These are phyloP conservation scores for Polygonum aviculare DNA, from an alignment of 148 eudicot genomes.

Conservation along the genomic window DNA sequence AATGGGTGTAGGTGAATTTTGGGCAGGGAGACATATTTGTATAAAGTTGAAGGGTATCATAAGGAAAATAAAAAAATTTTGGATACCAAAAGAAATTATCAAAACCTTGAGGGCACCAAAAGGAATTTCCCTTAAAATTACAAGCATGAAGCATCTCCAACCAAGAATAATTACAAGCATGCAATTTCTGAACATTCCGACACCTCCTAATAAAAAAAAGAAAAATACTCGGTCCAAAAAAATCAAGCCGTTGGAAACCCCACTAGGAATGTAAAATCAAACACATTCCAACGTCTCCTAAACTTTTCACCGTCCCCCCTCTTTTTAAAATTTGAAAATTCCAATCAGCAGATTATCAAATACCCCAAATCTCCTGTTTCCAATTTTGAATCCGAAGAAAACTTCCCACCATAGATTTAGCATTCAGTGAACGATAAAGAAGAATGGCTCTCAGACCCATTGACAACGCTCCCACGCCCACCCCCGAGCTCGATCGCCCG, in stretches of 20 bases:
- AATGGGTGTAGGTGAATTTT: no score
- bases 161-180: no score
- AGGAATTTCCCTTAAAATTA: no score
- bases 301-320: neutral
- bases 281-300: neutral
- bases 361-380: conserved; percentile 4
- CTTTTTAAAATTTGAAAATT: conserved; percentile 3
- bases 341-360: neutral
- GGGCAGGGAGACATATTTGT: no score
- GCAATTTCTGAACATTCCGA: no score
- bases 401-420: neutral
- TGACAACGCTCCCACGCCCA: conserved; percentile 43
- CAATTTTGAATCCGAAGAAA: neutral
- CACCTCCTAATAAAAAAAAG: no score
- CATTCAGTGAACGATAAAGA: neutral
- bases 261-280: neutral
- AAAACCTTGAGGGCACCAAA: no score
- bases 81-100: no score
- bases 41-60: no score
- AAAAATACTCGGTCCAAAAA: neutral
- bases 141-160: no score
- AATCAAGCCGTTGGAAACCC: neutral
- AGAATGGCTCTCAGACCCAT: conserved; percentile 51
- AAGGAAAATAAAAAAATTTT: no score
- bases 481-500: conserved; percentile 32